Percentiles rank a stretch among this genome's conserved stretches.
Conservation (phyloP, 2,329 filamentous ascomycete genomes). For the Tolypocladium amazonense region DNA sequence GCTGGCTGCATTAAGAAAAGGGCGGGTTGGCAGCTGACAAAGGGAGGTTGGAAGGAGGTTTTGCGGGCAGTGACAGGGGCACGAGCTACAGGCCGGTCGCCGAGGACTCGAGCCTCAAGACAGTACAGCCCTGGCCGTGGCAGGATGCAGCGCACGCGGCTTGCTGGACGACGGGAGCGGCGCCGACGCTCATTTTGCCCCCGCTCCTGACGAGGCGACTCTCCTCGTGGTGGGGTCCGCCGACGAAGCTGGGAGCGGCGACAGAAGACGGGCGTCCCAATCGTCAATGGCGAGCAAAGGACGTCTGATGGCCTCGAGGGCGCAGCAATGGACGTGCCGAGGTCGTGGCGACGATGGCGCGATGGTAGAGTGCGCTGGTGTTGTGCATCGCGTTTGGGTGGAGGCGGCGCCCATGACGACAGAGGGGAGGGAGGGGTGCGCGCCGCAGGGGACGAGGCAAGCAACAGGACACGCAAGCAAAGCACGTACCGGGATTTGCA, state of each 20-base stretch:
- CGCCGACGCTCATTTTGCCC: neutral
- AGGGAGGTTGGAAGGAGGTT: neutral
- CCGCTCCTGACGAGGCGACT: neutral
- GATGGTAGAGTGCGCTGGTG: neutral
- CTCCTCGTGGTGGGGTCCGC: neutral
- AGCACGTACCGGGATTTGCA: constrained; percentile 5
- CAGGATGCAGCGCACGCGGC: neutral
- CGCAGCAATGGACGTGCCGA: neutral
- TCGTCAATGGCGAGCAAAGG: neutral
- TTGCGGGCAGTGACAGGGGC: neutral
- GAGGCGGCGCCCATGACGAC: constrained; percentile 27
- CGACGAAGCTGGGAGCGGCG: neutral
- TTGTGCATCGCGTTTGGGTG: constrained; percentile 1
- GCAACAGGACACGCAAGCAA: constrained; percentile 3
- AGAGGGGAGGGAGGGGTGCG: constrained; percentile 23
- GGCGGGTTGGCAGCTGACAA: neutral
- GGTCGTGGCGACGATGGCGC: neutral
- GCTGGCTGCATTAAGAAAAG: neutral
- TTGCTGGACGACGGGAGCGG: neutral
- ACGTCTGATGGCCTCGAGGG: neutral
- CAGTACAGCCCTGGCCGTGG: neutral
- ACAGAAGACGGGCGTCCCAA: neutral
- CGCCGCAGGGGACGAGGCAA: constrained; percentile 4
- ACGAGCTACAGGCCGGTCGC: neutral
- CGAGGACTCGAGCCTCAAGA: neutral